phyloP scores from a whole-genome alignment of 495 filamentous ascomycete genomes.

The Neurospora hispaniola region DNA sequence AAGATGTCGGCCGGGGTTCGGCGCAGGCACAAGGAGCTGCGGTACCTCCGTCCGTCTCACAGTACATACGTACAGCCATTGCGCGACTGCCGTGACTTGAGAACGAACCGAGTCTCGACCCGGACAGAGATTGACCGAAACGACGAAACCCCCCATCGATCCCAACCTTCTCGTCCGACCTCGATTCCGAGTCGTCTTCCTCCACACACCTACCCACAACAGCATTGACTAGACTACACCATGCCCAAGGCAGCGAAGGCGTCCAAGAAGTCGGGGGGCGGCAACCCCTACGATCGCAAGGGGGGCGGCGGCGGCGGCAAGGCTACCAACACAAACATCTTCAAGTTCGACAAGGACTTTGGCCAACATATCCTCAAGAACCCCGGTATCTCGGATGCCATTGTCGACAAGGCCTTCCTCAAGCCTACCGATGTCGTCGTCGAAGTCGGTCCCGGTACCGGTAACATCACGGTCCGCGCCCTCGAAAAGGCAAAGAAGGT shows the following conservation, averaged over 20 bases:
- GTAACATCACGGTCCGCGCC: conserved; percentile 67
- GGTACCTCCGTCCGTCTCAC: neutral
- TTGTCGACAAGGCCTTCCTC: conserved; percentile 72
- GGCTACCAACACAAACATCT: conserved; percentile 64
- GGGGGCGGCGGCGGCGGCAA: conserved; percentile 26
- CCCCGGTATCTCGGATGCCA: conserved; percentile 81
- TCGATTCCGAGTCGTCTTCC: neutral
- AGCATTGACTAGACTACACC: neutral
- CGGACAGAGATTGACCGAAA: neutral
- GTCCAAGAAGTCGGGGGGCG: conserved; percentile 48
- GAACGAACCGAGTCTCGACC: neutral
- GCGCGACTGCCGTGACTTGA: neutral
- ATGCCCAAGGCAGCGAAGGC: conserved; percentile 52
- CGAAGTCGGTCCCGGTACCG: conserved; percentile 31
- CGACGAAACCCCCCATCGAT: neutral
- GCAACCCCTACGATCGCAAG: conserved; percentile 47
- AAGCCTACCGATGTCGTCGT: conserved; percentile 73
- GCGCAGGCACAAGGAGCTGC: neutral
- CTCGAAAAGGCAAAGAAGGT: conserved; percentile 78
- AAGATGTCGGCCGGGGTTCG: conserved; percentile 4
- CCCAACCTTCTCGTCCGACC: neutral
- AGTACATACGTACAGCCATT: neutral
- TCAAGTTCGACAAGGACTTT: conserved; percentile 49
- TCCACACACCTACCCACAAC: neutral
- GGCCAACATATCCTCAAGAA: conserved; percentile 95